Evolutionary conservation across 2,329 filamentous ascomycete species (phyloP), one percentile per base, ranked within the genome.

Genomic region (Emergomyces africanus): DNA sequence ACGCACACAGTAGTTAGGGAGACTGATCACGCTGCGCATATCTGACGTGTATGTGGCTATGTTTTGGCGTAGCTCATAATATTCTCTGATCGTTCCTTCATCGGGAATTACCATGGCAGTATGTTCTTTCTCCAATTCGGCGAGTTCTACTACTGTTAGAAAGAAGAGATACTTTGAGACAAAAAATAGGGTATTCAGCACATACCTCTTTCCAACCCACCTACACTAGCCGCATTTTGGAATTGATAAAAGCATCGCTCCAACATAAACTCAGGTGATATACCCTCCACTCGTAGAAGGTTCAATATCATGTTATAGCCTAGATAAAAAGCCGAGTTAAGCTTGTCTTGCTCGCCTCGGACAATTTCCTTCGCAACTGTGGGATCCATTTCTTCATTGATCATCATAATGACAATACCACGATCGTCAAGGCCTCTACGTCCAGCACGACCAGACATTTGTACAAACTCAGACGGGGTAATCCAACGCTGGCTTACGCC

Each of bases 301-400:
- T 99, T 99, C 60, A 99, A 80, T 69, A 99, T 89, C 94, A 99
- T 99, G 77, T 99, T 99, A 79, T 99, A 99, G 37, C 94, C 91
- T 18, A 99, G 81, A 71, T 99, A 89, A 75, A 99, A 99, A 1
- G 94, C 94, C 3, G 94, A 97, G 75, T 97, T 97, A 35, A 99
- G 84, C 65, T 91, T 90, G 73, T 99, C 95, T 72, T 99, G 94
- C 69, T 96, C 88, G 65, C 94, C 94, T 57, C 94, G 90, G 14
- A 99, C 94, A 66, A 99, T 96, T 64, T 89, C 86, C 74, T 95
- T 95, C 48, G 94, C 92, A n/a, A 87, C 85, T 1, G 89, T 85
- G 1, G 94, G 94, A 68, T 99, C 94, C 78, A 99, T 92, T 76
- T 94, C 90, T 72, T 95, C 89, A 69, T 95, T 88, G 62, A 99